Base-by-base conservation (phyloP, 1,139 yeast genomes). In the Sugiyamaella grinbergsii region DNA sequence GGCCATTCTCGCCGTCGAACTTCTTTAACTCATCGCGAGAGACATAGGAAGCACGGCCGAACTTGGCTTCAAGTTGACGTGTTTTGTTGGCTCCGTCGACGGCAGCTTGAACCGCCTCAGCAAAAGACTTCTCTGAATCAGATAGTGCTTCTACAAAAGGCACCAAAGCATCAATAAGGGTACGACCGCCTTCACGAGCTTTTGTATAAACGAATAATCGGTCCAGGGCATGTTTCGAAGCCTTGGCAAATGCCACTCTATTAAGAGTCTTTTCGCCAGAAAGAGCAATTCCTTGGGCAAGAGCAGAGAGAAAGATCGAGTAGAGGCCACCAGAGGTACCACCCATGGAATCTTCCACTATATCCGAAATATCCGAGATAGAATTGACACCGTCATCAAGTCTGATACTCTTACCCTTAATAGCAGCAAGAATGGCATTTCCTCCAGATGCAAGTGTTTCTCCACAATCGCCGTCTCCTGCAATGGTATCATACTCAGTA, bases 381-480 rank as follows among this genome's bases (percentile, higher is more conserved):
- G 86, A 77, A 56, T 78, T 79, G 16, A 79, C 77, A 47, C 83
- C 75, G 36, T 78, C 77, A 31, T 73, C 71, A 6, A 72, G 65
- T 29, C 81, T 72, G 38, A 81, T 67, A 10, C 68, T 61, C n/a
- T 69, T 69, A 18, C 65, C 59, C 22, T 75, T 71, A 32, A 61
- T 49, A 16, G 81, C 81, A 10, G 76, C 71, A 40, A 80, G 71
- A 39, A 91, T 78, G 1, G 89, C 89, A 51, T 82, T 77, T 20
- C 91, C 95, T 41, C 97, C 97, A 24, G 80, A 78, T 13, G 83
- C 88, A 56, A 91, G 72, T 0, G 97, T 91, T 62, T 88, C 94
- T 42, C 98, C 98, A 71, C 97, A 90, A 66, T 91, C 98, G 60
- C 98, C 98, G 67, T 91, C 98, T 54, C 98, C 98, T 1, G 93